phyloP scores from a whole-genome alignment of 257 asterid genomes.

The Linaria vulgaris region DNA sequence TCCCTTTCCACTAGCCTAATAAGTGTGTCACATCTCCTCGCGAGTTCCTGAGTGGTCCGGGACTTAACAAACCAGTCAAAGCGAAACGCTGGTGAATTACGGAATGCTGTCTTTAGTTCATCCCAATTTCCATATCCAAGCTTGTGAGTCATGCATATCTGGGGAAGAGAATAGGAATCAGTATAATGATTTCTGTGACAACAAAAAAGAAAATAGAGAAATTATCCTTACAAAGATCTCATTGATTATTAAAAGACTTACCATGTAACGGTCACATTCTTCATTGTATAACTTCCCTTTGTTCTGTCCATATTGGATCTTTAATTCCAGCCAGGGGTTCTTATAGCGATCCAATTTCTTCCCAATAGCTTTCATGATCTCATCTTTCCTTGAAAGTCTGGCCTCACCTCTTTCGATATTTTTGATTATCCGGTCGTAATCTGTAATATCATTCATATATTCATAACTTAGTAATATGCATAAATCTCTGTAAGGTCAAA shows the following conservation, averaged over 20 bases:
- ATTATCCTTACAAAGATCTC: background rate
- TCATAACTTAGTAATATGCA: slow-evolving; percentile 5
- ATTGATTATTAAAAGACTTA: slow-evolving; percentile 29
- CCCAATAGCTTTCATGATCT: slow-evolving; percentile 96
- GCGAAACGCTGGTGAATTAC: slow-evolving; percentile 90
- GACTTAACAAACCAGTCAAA: slow-evolving; percentile 99
- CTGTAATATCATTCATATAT: slow-evolving; percentile 40
- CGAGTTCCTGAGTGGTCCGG: slow-evolving; percentile 96
- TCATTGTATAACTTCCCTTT: slow-evolving; percentile 97
- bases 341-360: slow-evolving; percentile 94
- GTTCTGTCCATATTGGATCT: slow-evolving; percentile 99
- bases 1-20: slow-evolving; percentile 90
- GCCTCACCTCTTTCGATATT: slow-evolving; percentile 98
- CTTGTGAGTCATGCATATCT: slow-evolving; percentile 98
- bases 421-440: slow-evolving; percentile 90
- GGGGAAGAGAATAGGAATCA: background rate
- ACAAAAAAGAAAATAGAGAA: background rate
- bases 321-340: slow-evolving; percentile 96
- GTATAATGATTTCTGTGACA: background rate
- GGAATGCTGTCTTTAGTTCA: slow-evolving; percentile 93
- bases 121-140: slow-evolving; percentile 99
- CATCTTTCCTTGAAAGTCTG: slow-evolving; percentile 91
- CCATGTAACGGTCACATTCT: slow-evolving; percentile 99
- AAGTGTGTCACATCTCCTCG: slow-evolving; percentile 96
- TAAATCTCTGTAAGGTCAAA: too few relatives aligned